Base-by-base conservation (phyloP, 2,329 filamentous ascomycete species). In the Calonectria pauciramosa region DNA sequence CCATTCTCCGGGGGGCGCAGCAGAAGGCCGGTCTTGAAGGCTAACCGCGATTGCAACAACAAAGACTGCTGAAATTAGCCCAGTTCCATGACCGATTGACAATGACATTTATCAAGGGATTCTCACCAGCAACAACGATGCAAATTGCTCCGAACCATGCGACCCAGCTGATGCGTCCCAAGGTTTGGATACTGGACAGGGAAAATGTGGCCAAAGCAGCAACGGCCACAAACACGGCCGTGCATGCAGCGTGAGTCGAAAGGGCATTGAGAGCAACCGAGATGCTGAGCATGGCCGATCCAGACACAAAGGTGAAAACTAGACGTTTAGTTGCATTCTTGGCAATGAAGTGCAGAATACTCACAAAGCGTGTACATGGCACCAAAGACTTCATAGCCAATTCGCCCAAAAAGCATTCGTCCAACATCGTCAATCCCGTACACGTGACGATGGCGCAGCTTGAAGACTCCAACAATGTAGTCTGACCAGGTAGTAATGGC, bases 351-450 rank as follows among this genome's bases (percentile, higher is more conserved):
- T 34, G 11, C 5, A 34, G 34, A 11, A 7, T 34, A 34, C 34
- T 34, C 34, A 34, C 34, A 74, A 87, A 70, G 78, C 79, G 75
- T n/a, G 73, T 83, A 82, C 11, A 77, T 75, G 36, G 75, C 75
- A 10, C 81, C 84, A 63, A 89, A 83, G 30, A 87, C 59, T 67
- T 86, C 86, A 14, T 85, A 83, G 1, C 88, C 88, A 10, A 84
- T 71, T 5, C 82, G 84, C 18, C 89, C 88, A 73, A 88, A 87
- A 6, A 90, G 82, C 51, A 89, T 82, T 5, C 76, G 75, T 36
- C 88, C 88, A 4, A 86, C 88, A 76, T 90, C 89, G 67, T 89
- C 88, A 74, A 90, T 88, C 38, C 87, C 85, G 78, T 90, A 90
- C 2, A 90, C 86, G 49, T 87, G 84, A 3, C 84, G 85, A 77